A percentile compares a stretch with the other conserved stretches of the same genome.
Conservation (phyloP, 768 basidiomycete species). For the Mycena capillaripes region DNA sequence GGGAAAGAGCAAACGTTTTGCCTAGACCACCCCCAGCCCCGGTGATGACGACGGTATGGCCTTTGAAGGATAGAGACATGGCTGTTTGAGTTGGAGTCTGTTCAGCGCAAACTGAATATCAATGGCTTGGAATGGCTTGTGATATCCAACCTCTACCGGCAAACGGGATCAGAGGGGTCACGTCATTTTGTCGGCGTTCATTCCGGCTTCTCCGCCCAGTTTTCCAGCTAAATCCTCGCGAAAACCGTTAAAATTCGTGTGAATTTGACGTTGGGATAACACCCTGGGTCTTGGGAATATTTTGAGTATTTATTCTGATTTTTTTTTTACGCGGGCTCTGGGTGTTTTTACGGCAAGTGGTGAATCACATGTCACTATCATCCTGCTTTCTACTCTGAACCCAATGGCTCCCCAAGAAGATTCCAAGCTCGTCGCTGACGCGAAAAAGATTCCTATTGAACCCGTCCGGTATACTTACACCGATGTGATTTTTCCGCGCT, state of each 20-base stretch:
- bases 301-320: too few species aligned
- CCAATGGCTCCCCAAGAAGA: constrained; percentile 61
- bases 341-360: not conserved
- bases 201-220: too few species aligned
- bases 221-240: too few species aligned
- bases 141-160: constrained; percentile 1
- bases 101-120: not conserved
- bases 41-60: constrained; percentile 93
- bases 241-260: too few species aligned
- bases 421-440: constrained; percentile 83
- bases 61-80: constrained; percentile 74
- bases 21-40: constrained; percentile 97
- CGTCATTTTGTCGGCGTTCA: too few species aligned
- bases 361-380: not conserved
- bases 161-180: too few species aligned
- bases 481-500: constrained; percentile 57
- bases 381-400: not conserved
- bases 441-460: constrained; percentile 73
- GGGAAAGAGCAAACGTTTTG: constrained; percentile 69
- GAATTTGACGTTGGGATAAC: too few species aligned
- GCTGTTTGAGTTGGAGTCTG: not conserved
- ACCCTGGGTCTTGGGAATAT: too few species aligned
- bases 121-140: not conserved
- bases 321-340: too few species aligned
- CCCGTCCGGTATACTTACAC: constrained; percentile 80